Evolutionary conservation across 2,329 filamentous ascomycete genomes (phyloP).

Genomic region (Botryotinia convoluta): DNA sequence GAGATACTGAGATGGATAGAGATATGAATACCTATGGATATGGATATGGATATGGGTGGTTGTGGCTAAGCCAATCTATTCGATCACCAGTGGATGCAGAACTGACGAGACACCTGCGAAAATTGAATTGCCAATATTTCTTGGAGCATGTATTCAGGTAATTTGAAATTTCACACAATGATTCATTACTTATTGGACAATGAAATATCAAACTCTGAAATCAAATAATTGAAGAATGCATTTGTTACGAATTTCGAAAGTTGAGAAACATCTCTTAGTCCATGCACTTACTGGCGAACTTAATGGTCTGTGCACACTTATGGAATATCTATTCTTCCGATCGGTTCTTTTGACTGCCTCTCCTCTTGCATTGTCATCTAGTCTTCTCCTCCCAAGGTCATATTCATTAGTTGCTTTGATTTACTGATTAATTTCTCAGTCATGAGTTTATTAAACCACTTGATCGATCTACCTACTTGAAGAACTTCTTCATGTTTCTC

Average conservation of each 20-base stretch:
- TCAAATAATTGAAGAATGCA: neutral
- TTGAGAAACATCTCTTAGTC: neutral
- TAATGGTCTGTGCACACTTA: neutral
- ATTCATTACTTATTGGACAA: fast-evolving
- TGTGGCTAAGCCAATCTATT: neutral
- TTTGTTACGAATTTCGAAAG: neutral
- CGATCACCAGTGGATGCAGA: neutral
- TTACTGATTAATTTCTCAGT: too few species aligned
- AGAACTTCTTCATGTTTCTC: neutral
- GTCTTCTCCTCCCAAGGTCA: too few species aligned
- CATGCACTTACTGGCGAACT: neutral
- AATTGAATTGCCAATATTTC: too few species aligned
- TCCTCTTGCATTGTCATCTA: neutral
- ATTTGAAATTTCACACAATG: fast-evolving
- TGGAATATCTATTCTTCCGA: conserved; percentile 5
- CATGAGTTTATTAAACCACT: neutral
- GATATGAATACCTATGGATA: too few species aligned
- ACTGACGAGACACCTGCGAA: too few species aligned
- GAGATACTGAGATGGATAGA: neutral
- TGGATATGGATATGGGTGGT: neutral
- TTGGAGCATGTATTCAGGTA: too few species aligned
- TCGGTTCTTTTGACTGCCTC: neutral
- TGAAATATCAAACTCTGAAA: fast-evolving
- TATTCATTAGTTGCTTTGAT: too few species aligned
- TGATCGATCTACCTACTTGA: neutral